Evolutionary conservation across 1,284 basidiomycete genomes (phyloP).

Genomic region (Ceratobasidium papillatum): DNA sequence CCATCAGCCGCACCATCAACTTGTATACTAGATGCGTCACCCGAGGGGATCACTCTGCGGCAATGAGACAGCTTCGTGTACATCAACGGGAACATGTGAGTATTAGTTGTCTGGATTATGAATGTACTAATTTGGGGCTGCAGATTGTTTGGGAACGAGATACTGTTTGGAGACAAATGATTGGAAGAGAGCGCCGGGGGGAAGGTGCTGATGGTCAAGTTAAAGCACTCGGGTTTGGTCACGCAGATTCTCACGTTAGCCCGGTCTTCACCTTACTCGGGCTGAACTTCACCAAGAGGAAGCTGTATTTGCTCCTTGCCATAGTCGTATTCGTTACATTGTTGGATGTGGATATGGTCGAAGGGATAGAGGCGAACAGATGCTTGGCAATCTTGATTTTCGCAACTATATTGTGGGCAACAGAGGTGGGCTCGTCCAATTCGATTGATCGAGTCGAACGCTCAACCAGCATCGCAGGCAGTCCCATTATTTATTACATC

Average conservation of each 20-base stretch:
- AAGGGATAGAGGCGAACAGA: conserved; percentile 82
- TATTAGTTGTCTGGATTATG: not conserved
- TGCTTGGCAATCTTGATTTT: conserved; percentile 92
- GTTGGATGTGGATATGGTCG: conserved; percentile 68
- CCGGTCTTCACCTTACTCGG: conserved; percentile 53
- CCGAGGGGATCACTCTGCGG: conserved; percentile 73
- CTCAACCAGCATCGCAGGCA: conserved; percentile 64
- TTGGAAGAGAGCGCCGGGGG: conserved; percentile 83
- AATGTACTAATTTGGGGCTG: not conserved
- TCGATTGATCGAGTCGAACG: not conserved
- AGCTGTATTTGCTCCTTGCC: conserved; percentile 67
- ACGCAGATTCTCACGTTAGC: conserved; percentile 63
- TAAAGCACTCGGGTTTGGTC: conserved; percentile 53
- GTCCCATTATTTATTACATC: conserved; percentile 98
- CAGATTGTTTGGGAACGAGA: conserved; percentile 91
- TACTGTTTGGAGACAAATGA: conserved; percentile 98
- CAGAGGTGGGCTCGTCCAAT: conserved; percentile 69
- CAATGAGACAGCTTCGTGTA: conserved; percentile 83
- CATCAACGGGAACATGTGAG: conserved; percentile 84
- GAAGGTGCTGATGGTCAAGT: conserved; percentile 57
- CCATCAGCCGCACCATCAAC: conserved; percentile 70
- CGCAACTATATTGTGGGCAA: conserved; percentile 95
- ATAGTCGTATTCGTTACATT: conserved; percentile 66
- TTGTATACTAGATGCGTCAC: conserved; percentile 91
- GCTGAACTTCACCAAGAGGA: conserved; percentile 71